Base-by-base conservation (phyloP, 2,329 filamentous ascomycete genomes). In the Gaeumannomyces sp. region DNA sequence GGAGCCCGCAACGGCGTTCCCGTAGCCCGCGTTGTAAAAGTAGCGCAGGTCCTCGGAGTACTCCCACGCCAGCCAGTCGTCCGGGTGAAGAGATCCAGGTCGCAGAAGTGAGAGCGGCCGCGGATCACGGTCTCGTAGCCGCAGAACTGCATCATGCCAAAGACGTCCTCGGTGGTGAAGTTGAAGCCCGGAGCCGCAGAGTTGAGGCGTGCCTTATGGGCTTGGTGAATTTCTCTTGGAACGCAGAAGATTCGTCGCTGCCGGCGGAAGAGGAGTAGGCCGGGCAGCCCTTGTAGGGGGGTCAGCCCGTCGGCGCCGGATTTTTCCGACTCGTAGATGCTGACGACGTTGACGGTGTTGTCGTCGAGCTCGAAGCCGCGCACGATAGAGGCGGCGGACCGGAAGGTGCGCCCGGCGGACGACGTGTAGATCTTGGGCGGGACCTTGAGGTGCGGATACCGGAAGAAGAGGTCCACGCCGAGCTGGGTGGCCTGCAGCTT, bases 21-120 rank as follows among this genome's bases (percentile, higher is more conserved):
- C 87, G 67, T 90, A 90, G 25, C 88, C 88, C 1, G 81, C 77
- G 73, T 89, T 90, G 74, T 87, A 85, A 71, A 85, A 84, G 71
- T 89, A 89, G 70, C 82, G 81, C 67, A 89, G 75, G 67, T 89
- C 86, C 67, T 86, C 85, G 16, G 83, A 80, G 71, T 89, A 89
- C 73, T 89, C 86, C 75, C 86, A 89, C 2, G 78, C 78, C n/a
- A 89, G 82, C 86, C 86, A 89, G 67, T 89, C 86, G 68, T 86
- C 81, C 0, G 85, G 79, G 79, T 77, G 71, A 89, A 89, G 16
- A 88, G 77, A 22, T 82, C 78, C 0, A 85, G 77, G 64, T 83
- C 80, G 74, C 86, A 89, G 72, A 89, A 88, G 0, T 81, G 81
- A 0, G 85, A 88, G 60, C 79, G 81, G 2, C 86, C 86, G 0